Evolutionary conservation across 805 yeast species (phyloP), one percentile per base, ranked within the genome.

Genomic region (Wickerhamomyces rabaulensis): DNA sequence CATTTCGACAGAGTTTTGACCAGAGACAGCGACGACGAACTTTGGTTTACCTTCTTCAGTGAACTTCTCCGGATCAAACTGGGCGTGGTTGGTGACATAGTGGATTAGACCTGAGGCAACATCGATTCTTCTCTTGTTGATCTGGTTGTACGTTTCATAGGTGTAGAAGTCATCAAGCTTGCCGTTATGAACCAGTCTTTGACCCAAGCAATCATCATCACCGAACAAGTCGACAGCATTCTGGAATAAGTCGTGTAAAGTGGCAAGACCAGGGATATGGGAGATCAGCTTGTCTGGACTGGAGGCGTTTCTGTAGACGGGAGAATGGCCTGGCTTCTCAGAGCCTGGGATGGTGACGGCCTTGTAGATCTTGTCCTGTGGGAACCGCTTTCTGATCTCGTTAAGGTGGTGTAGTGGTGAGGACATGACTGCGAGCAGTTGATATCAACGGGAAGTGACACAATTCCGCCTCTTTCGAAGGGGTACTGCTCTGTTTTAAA

Each of bases 1-100:
- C 87, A 86, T 80, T 61, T 80, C 83, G 12, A 71, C 61, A 39
- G 81, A 64, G 56, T 79, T 79, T n/a, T 61, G 55, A 23, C 79
- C 70, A 50, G 73, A 78, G 15, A 80, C 51, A 12, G 77, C 60
- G 36, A 78, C 72, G 23, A 75, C 62, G 49, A 76, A 78, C 22
- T 54, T 65, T 16, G 61, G 59, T 41, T 54, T 58, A 1, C 52
- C 51, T 0, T 41, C 33, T 16, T 43, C 35, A 3, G 20, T 19
- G 16, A 16, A 19, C 22, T 42, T 42, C 16, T 16, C 23, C 10
- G 19, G 15, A 10, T 46, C 43, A 47, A 50, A 59, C 9, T 49
- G 48, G 3, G 47, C 20, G 38, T 60, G 57, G 8, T 42, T 51
- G 3, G 45, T 51, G 27, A 73, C 66, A 23, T 63, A 54, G 20